phyloP scores from a whole-genome alignment of 345 rosid genomes.

The Gossypium bickii region DNA sequence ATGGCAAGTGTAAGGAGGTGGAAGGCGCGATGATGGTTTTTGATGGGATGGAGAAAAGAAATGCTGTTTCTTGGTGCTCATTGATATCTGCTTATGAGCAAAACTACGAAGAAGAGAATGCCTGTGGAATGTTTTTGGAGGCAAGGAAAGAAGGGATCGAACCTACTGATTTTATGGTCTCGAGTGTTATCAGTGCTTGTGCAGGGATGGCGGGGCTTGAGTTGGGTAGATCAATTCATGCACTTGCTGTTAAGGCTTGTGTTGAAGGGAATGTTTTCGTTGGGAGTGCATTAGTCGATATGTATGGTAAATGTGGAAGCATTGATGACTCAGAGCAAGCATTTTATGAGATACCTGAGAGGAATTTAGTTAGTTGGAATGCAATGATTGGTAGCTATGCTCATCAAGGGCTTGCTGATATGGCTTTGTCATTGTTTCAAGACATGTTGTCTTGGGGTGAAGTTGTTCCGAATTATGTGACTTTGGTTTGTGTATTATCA shows the following conservation, averaged over 20 bases:
- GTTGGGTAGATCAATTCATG: constrained; percentile 66
- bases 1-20: constrained; percentile 72
- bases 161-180: constrained; percentile 68
- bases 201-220: constrained; percentile 66
- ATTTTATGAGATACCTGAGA: constrained; percentile 55
- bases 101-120: constrained; percentile 61
- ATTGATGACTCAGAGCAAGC: constrained; percentile 49
- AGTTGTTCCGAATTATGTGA: constrained; percentile 58
- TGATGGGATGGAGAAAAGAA: constrained; percentile 44
- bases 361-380: constrained; percentile 71
- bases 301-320: constrained; percentile 95
- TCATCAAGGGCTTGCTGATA: constrained; percentile 60
- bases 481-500: constrained; percentile 67
- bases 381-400: constrained; percentile 75
- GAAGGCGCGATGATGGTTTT: constrained; percentile 46
- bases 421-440: constrained; percentile 55
- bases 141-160: constrained; percentile 50
- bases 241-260: constrained; percentile 66
- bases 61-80: constrained; percentile 85
- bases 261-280: constrained; percentile 57
- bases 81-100: constrained; percentile 61
- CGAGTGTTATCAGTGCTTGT: constrained; percentile 62
- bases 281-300: constrained; percentile 73
- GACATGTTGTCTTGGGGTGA: constrained; percentile 40
- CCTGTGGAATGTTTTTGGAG: constrained; percentile 40